Evolutionary conservation across 805 yeast species (phyloP).

Genomic region (Nakazawaea molendinolei): DNA sequence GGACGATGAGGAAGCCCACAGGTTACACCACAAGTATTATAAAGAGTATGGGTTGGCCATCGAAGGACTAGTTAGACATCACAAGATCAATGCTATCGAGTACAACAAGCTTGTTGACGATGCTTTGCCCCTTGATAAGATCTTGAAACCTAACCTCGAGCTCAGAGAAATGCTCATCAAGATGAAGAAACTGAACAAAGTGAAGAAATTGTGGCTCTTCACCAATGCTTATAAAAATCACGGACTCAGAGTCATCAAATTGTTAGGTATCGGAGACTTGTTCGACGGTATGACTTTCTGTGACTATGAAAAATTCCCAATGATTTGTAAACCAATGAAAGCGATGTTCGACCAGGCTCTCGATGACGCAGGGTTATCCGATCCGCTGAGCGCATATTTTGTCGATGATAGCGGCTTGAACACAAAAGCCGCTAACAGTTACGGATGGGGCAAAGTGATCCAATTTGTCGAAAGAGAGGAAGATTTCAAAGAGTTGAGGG

Average conservation of each 20-base stretch:
- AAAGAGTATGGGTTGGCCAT: constrained; percentile 86
- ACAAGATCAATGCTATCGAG: constrained; percentile 78
- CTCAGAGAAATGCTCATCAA: constrained; percentile 46
- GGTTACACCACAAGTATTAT: constrained; percentile 70
- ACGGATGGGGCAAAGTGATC: constrained; percentile 68
- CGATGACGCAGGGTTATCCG: constrained; percentile 50
- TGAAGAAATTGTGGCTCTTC: constrained; percentile 80
- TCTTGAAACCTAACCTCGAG: constrained; percentile 56
- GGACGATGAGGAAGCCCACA: constrained; percentile 65
- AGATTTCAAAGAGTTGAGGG: constrained; percentile 35
- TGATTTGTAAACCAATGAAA: constrained; percentile 86
- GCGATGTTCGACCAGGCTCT: constrained; percentile 62
- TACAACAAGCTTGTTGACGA: constrained; percentile 90
- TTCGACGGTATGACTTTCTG: constrained; percentile 94
- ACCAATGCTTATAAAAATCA: constrained; percentile 94
- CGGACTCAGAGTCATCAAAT: constrained; percentile 70
- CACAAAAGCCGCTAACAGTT: constrained; percentile 60
- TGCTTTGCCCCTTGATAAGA: constrained; percentile 75
- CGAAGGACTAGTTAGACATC: constrained; percentile 73
- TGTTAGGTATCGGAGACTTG: constrained; percentile 84
- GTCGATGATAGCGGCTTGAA: constrained; percentile 85
- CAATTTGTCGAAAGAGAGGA: constrained; percentile 71
- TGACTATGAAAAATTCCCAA: constrained; percentile 65
- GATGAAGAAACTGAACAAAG: constrained; percentile 40
- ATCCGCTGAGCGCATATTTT: constrained; percentile 52